Evolutionary conservation across 202 grass and related monocot species (phyloP).

Genomic region (Schoenoplectus triqueter): DNA sequence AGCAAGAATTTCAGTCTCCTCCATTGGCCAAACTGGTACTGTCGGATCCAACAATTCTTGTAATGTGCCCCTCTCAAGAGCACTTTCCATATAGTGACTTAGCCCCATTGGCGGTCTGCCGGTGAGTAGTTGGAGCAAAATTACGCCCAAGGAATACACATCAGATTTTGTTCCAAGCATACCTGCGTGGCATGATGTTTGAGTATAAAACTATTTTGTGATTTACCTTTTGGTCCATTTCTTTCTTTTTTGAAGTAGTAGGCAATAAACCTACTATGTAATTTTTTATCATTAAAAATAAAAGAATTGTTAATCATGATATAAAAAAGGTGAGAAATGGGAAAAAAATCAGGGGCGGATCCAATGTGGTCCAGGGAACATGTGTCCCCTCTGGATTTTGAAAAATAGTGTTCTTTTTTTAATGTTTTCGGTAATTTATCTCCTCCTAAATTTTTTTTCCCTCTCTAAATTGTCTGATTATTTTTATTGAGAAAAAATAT

Average conservation of each 20-base stretch:
- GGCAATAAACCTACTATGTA: neutral
- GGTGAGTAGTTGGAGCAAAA: conserved; percentile 44
- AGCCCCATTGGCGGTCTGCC: conserved; percentile 41
- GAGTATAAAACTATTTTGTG: neutral
- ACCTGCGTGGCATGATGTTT: neutral
- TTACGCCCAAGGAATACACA: conserved; percentile 40
- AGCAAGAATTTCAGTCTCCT: conserved; percentile 34
- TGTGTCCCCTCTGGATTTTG: too few relatives aligned
- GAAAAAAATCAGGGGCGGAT: too few relatives aligned
- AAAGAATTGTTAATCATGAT: too few relatives aligned
- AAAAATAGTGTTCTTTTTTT: too few relatives aligned
- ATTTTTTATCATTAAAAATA: too few relatives aligned
- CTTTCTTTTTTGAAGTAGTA: neutral
- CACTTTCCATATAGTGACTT: conserved; percentile 29
- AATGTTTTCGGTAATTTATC: too few relatives aligned
- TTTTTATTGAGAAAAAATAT: too few relatives aligned
- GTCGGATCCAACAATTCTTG: conserved; percentile 34
- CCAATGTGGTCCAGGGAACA: too few relatives aligned
- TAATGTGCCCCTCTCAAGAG: conserved; percentile 31
- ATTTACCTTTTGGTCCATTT: neutral
- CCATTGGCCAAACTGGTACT: conserved; percentile 36
- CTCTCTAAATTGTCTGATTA: too few relatives aligned
- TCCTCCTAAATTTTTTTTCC: too few relatives aligned
- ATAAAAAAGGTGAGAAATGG: too few relatives aligned
- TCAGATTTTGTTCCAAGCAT: conserved; percentile 47